Percentiles rank a stretch among this genome's conserved stretches.
Conservation (phyloP, 176 grass and related monocot genomes). For the Dendrocalamus sinicus region DNA sequence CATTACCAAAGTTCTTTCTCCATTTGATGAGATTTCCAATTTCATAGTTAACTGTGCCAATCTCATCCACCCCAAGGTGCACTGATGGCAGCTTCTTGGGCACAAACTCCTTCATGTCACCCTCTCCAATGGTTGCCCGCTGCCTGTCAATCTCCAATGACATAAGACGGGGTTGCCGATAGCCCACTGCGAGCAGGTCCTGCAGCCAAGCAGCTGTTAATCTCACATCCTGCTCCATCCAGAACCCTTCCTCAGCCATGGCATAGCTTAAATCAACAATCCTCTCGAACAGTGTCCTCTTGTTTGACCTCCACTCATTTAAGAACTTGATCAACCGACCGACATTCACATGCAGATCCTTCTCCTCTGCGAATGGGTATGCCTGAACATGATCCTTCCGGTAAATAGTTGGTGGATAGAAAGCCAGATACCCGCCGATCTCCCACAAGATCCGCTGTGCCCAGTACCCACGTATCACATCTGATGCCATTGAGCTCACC, state of each 20-base stretch:
- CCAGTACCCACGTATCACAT: conserved; percentile 97
- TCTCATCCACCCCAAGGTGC: conserved; percentile 96
- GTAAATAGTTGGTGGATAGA: conserved; percentile 93
- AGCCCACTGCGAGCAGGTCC: conserved; percentile 84
- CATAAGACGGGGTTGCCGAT: conserved; percentile 94
- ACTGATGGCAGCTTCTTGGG: conserved; percentile 97
- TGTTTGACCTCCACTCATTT: conserved; percentile 82
- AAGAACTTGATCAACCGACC: conserved; percentile 90
- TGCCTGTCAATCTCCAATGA: conserved; percentile 85
- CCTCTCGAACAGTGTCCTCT: conserved; percentile 77
- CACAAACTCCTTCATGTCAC: conserved; percentile 87
- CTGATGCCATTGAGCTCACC: conserved; percentile 91
- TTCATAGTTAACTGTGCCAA: conserved; percentile 88
- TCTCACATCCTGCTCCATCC: conserved; percentile 83
- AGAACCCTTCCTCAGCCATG: conserved; percentile 96
- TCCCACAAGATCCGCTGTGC: conserved; percentile 94
- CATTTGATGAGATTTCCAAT: conserved; percentile 98
- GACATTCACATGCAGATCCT: conserved; percentile 96
- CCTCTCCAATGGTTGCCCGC: conserved; percentile 85
- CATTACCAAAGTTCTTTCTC: conserved; percentile 96
- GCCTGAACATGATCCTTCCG: conserved; percentile 72
- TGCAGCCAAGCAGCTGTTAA: conserved; percentile 94
- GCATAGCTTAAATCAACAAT: conserved; percentile 93
- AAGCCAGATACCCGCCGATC: conserved; percentile 84
- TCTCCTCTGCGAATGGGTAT: conserved; percentile 89